These are phyloP conservation scores for Suillus fuscotomentosus DNA, from an alignment of 768 basidiomycete species.

Conservation along the genomic window DNA sequence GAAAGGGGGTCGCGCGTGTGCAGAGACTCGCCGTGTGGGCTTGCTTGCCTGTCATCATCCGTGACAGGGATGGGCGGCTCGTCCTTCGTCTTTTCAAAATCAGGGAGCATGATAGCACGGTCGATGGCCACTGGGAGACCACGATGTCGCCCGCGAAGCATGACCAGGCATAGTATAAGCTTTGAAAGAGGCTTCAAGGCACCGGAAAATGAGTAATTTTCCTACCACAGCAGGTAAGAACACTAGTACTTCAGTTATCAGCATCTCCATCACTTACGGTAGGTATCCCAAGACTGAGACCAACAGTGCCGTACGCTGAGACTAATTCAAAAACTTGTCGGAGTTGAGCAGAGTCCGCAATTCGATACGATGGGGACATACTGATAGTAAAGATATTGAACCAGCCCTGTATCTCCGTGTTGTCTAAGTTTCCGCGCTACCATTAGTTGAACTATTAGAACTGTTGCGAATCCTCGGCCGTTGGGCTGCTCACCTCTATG, in stretches of 20 bases:
- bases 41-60: constrained; percentile 14
- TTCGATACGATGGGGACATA: constrained; percentile 34
- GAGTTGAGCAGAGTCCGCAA: background rate
- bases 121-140: constrained; percentile 87
- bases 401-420: constrained; percentile 56
- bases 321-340: constrained; percentile 78
- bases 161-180: constrained; percentile 81
- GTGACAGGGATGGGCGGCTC: constrained; percentile 6
- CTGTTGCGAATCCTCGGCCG: background rate
- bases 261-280: constrained; percentile 43
- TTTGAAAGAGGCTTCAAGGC: constrained; percentile 81
- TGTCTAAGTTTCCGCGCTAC: constrained; percentile 59
- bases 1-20: background rate
- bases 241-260: background rate
- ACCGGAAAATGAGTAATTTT: constrained; percentile 80
- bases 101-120: constrained; percentile 82
- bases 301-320: constrained; percentile 87
- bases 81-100: constrained; percentile 40
- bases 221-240: constrained; percentile 39
- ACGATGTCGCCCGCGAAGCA: constrained; percentile 92
- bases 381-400: constrained; percentile 84
- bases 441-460: constrained; percentile 6
- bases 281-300: constrained; percentile 87
- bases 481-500: constrained; percentile 64
- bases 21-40: background rate